Base-by-base conservation (phyloP, 176 grass and related monocot genomes). In the Typha latifolia region DNA sequence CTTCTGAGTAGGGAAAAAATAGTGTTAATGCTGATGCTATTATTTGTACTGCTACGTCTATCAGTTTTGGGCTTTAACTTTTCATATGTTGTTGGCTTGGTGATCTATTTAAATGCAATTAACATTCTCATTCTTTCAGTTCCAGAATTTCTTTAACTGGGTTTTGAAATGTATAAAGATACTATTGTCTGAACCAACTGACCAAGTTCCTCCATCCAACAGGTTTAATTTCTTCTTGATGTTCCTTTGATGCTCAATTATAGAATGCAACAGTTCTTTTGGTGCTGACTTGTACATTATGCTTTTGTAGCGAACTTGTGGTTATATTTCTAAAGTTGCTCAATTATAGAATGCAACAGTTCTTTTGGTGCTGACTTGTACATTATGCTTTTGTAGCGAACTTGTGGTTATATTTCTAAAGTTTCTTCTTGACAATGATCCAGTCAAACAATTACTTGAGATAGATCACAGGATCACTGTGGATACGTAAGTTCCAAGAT, bases 91-190 rank as follows among this genome's bases (percentile, higher is more conserved):
- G 15, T 57, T 57, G 5, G 68, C 9, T 84, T 67, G 2, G 23
- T 48, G 56, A 29, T 77, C 57, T 79, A 68, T 49, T 51, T 12
- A 65, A 27, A 32, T 37, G 34, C 6, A 37, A 24, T 24, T 51
- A 59, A 62, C 68, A 71, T 77, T 22, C 75, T 49, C 16, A 32
- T 69, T 63, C 57, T 82, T 77, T n/a, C 93, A 97, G 93, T 89
- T 89, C 63, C 88, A 97, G 79, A 97, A 97, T 86, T 97, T 97
- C 72, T 89, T 91, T 50, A 91, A 81, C 66, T 97, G 93, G 93
- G 80, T 97, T 78, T 80, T 91, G 70, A 91, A 86, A 77, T 89
- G 75, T 71, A 82, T 88, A 27, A 97, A 89, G 78, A 84, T 89
- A 77, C 79, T 97, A 51, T 74, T 97, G 72, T 88, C 75, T 71